A percentile compares a stretch with the other conserved stretches of the same genome.
These are phyloP conservation scores for Moesziomyces aphidis DNA, from an alignment of 1,284 basidiomycete species.

Conservation along the genomic window DNA sequence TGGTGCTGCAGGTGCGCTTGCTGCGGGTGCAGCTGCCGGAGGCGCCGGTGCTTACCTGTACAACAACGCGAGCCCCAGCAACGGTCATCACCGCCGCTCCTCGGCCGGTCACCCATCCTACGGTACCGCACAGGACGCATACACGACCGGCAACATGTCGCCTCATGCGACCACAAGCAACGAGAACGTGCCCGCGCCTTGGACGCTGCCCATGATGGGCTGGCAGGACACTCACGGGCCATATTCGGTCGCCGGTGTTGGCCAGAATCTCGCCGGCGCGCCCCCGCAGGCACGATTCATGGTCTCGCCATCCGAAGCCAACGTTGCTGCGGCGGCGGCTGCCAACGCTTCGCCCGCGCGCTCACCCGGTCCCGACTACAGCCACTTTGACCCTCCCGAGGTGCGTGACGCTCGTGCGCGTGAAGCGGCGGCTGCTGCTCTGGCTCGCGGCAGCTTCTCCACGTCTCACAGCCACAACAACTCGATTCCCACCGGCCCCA, in stretches of 20 bases:
- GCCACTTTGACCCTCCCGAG: conserved; percentile 61
- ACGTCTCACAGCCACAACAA: conserved; percentile 15
- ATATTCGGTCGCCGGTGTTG: conserved; percentile 36
- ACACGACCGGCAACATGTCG: conserved; percentile 32
- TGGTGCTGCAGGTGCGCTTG: conserved; percentile 30
- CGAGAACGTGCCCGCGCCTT: conserved; percentile 35
- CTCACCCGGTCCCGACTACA: conserved; percentile 50
- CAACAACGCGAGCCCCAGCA: conserved; percentile 20
- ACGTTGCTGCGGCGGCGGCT: conserved; percentile 15
- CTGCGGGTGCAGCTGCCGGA: conserved; percentile 41
- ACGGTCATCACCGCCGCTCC: conserved; percentile 26
- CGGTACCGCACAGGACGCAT: conserved; percentile 16
- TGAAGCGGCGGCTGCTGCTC: conserved; percentile 47
- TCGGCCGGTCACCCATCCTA: conserved; percentile 33
- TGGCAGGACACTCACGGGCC: conserved; percentile 39
- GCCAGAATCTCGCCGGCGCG: conserved; percentile 18
- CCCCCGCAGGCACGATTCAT: conserved; percentile 40
- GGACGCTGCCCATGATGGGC: conserved; percentile 43
- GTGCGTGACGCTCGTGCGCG: conserved; percentile 53
- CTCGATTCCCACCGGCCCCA: conserved; percentile 8
- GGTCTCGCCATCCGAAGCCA: conserved; percentile 41
- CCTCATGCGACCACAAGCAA: conserved; percentile 14
- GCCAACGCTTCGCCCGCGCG: conserved; percentile 13
- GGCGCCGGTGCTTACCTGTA: conserved; percentile 29
- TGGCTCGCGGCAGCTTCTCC: conserved; percentile 22